phyloP scores from a whole-genome alignment of 2,329 filamentous ascomycete genomes.

The Westerdykella sp. region DNA sequence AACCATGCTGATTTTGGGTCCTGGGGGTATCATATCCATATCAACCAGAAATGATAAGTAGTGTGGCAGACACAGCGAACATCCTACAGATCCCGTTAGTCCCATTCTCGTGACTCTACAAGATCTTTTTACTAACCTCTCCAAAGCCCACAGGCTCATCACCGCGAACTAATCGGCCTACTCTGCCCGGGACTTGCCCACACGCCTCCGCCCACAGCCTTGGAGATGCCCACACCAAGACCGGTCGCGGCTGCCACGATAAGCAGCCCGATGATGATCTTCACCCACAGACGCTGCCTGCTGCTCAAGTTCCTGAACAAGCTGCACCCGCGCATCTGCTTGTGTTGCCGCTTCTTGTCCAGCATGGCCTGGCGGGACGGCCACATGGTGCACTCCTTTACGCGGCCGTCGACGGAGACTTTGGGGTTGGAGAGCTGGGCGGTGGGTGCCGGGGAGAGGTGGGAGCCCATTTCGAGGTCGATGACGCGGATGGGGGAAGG shows the following conservation, averaged over 20 bases:
- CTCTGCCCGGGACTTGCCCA: constrained; percentile 37
- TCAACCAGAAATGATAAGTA: too few species aligned
- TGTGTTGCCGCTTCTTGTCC: constrained; percentile 37
- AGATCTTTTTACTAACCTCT: too few species aligned
- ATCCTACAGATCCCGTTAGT: too few species aligned
- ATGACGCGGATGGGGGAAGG: constrained; percentile 25
- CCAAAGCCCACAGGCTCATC: too few species aligned
- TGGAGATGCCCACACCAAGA: constrained; percentile 45
- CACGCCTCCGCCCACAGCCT: constrained; percentile 45
- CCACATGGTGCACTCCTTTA: constrained; percentile 49
- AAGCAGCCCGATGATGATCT: constrained; percentile 42
- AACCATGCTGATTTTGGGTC: too few species aligned
- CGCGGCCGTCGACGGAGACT: constrained; percentile 37
- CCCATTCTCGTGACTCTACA: too few species aligned
- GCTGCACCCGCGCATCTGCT: constrained; percentile 36
- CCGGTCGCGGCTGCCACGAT: constrained; percentile 44
- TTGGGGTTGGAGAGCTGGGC: constrained; percentile 29
- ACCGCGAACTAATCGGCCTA: constrained; percentile 21
- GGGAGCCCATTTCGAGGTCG: constrained; percentile 34
- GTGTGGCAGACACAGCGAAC: too few species aligned
- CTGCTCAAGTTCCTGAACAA: constrained; percentile 39
- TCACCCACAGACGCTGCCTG: constrained; percentile 41
- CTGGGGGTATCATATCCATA: too few species aligned
- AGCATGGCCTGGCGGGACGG: constrained; percentile 44
- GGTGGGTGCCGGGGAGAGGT: constrained; percentile 36